phyloP scores from a whole-genome alignment of 1,284 basidiomycete species.

The Athelia psychrophila region DNA sequence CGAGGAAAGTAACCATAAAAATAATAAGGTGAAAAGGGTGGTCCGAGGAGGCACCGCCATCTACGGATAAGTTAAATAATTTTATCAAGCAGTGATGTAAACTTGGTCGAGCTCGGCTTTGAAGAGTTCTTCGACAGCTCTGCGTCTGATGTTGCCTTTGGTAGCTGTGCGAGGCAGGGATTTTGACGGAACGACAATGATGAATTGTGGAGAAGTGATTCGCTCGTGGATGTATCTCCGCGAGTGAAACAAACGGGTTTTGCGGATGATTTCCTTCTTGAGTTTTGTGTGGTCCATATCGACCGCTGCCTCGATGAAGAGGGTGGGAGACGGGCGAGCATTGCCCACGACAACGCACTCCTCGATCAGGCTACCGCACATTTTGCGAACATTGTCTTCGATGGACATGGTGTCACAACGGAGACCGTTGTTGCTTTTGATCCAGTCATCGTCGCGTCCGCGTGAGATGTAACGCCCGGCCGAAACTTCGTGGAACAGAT shows the following conservation, averaged over 20 bases:
- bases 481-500: constrained; percentile 60
- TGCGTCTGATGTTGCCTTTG: constrained; percentile 68
- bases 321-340: constrained; percentile 61
- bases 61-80: background rate
- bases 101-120: constrained; percentile 49
- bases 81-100: constrained; percentile 25
- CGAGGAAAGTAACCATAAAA: too few relatives aligned
- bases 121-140: constrained; percentile 59
- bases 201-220: constrained; percentile 49
- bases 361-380: constrained; percentile 51
- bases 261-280: constrained; percentile 62
- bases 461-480: constrained; percentile 58
- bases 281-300: constrained; percentile 49
- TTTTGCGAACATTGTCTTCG: constrained; percentile 61
- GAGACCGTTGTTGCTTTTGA: constrained; percentile 71
- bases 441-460: constrained; percentile 76
- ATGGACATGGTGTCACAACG: constrained; percentile 76
- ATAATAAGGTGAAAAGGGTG: too few relatives aligned
- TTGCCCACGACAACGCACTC: constrained; percentile 67
- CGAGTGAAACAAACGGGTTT: constrained; percentile 59
- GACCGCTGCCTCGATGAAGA: constrained; percentile 60
- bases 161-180: constrained; percentile 63
- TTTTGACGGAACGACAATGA: constrained; percentile 52
- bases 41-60: too few relatives aligned
- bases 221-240: constrained; percentile 69